These are phyloP conservation scores for Aspergillus flavus DNA, from an alignment of 2,329 filamentous ascomycete species.

Conservation along the genomic window DNA sequence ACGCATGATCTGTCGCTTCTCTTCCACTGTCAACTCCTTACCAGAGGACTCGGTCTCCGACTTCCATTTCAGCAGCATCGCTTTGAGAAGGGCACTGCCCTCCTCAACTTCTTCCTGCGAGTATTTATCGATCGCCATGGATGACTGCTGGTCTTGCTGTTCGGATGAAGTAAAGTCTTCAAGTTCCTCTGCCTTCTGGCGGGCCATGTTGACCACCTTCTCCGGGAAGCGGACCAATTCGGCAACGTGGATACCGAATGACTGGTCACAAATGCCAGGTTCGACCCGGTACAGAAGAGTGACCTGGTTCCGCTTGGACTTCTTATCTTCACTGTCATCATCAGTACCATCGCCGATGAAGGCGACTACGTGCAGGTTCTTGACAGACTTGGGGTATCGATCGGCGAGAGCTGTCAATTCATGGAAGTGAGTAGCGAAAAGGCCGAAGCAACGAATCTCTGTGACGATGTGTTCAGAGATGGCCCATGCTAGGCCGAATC, in stretches of 20 bases:
- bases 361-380: constrained; percentile 93
- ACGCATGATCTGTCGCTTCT: constrained; percentile 77
- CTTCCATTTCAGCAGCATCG: constrained; percentile 84
- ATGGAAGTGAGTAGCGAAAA: constrained; percentile 98
- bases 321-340: constrained; percentile 42
- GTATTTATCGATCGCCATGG: constrained; percentile 52
- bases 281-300: constrained; percentile 97
- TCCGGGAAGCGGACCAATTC: constrained; percentile 94
- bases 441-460: constrained; percentile 89
- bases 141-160: constrained; percentile 48
- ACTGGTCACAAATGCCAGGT: constrained; percentile 93
- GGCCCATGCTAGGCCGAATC: constrained; percentile 98
- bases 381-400: constrained; percentile 76
- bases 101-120: constrained; percentile 86
- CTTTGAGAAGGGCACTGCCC: constrained; percentile 82
- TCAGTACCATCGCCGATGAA: constrained; percentile 70
- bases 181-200: constrained; percentile 95
- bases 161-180: constrained; percentile 73
- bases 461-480: constrained; percentile 97
- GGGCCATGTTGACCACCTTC: constrained; percentile 99
- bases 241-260: constrained; percentile 96
- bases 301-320: constrained; percentile 73
- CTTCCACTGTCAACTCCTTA: constrained; percentile 65
- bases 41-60: constrained; percentile 65
- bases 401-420: constrained; percentile 91